Evolutionary conservation across 495 filamentous ascomycete species (phyloP).

Genomic region (Xylaria sp.): DNA sequence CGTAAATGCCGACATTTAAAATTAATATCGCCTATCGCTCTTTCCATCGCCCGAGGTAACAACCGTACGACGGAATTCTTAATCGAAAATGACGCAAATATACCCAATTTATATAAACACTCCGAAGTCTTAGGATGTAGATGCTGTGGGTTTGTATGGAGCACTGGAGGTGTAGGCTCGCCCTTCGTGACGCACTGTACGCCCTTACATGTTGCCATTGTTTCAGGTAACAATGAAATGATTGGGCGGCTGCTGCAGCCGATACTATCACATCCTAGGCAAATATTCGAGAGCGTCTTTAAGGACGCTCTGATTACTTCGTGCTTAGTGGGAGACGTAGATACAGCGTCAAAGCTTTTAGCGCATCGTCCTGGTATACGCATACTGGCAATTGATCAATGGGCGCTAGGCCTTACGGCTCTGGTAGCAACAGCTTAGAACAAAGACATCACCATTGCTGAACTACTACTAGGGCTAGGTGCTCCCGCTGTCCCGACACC

Average conservation of each 20-base stretch:
- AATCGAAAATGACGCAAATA: not conserved
- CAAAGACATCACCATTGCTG: not conserved
- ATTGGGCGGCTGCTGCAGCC: not conserved
- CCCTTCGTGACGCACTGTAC: too few species aligned
- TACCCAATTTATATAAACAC: not conserved
- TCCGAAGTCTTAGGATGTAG: not conserved
- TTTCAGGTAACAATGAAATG: not conserved
- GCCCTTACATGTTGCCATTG: not conserved
- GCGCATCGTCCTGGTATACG: not conserved
- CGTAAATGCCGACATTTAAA: not conserved
- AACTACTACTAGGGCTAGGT: not conserved
- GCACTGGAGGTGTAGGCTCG: too few species aligned
- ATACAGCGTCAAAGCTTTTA: not conserved
- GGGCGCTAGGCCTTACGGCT: not conserved
- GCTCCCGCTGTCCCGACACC: not conserved
- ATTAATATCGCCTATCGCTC: not conserved
- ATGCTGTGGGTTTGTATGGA: too few species aligned
- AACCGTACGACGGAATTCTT: not conserved
- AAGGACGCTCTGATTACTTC: not conserved
- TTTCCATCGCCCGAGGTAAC: not conserved
- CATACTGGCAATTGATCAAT: not conserved
- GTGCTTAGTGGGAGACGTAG: not conserved
- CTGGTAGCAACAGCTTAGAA: slow-evolving; percentile 9
- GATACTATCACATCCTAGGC: not conserved
- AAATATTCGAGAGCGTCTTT: not conserved